Evolutionary conservation across 2,329 filamentous ascomycete genomes (phyloP).

Genomic region (Thielaviopsis musarum): DNA sequence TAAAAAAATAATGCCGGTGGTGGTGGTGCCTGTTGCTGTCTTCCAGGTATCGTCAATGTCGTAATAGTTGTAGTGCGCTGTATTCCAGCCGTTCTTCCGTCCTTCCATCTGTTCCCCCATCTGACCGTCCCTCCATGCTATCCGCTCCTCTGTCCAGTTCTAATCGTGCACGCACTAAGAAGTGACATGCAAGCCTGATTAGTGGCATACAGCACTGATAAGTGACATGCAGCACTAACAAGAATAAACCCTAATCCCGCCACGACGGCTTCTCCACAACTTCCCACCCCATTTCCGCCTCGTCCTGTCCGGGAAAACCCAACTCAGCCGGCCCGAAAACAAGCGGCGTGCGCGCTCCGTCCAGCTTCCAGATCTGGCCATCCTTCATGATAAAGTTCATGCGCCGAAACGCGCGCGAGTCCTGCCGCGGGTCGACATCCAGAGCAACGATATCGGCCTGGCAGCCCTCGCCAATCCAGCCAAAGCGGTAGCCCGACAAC

Average conservation of each 20-base stretch:
- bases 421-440: constrained; percentile 25
- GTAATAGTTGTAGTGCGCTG: neutral
- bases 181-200: neutral
- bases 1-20: neutral
- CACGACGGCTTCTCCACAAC: constrained; percentile 11
- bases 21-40: neutral
- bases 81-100: neutral
- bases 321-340: constrained; percentile 1
- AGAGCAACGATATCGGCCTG: constrained; percentile 36
- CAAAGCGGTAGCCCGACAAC: constrained; percentile 33
- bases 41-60: neutral
- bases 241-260: neutral
- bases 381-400: constrained; percentile 43
- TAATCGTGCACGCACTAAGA: neutral
- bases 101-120: too few relatives aligned
- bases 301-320: neutral
- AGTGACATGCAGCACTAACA: neutral
- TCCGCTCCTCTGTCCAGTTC: neutral
- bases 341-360: constrained; percentile 14
- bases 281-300: constrained; percentile 12
- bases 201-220: neutral
- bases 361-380: constrained; percentile 30
- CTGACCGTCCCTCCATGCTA: neutral
- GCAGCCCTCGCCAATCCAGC: constrained; percentile 30
- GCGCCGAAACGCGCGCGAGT: constrained; percentile 25